phyloP scores from a whole-genome alignment of 2,329 filamentous ascomycete genomes.

The Cladophialophora carrionii region DNA sequence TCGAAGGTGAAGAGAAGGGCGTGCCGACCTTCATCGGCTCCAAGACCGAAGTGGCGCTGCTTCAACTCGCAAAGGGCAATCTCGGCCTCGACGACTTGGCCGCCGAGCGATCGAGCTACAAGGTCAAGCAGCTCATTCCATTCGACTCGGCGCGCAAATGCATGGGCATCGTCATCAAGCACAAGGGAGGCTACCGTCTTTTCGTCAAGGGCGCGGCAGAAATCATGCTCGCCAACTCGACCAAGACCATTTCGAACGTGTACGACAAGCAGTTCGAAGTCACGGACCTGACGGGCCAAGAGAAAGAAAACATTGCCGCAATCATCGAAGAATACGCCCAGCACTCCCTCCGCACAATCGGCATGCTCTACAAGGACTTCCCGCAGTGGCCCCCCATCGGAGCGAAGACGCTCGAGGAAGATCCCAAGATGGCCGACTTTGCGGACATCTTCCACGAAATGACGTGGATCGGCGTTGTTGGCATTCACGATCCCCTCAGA shows the following conservation, averaged over 20 bases:
- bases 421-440: slow-evolving; percentile 65
- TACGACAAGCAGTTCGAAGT: slow-evolving; percentile 37
- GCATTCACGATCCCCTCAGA: slow-evolving; percentile 74
- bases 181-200: slow-evolving; percentile 48
- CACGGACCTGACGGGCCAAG: slow-evolving; percentile 36
- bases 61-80: slow-evolving; percentile 69
- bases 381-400: slow-evolving; percentile 66
- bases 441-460: slow-evolving; percentile 71
- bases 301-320: slow-evolving; percentile 40
- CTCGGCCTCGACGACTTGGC: slow-evolving; percentile 66
- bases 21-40: slow-evolving; percentile 70
- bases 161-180: slow-evolving; percentile 54
- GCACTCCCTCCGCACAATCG: slow-evolving; percentile 73
- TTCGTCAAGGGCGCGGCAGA: slow-evolving; percentile 56
- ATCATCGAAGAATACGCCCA: slow-evolving; percentile 50
- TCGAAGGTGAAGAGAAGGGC: slow-evolving; percentile 73
- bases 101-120: slow-evolving; percentile 64
- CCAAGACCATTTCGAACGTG: slow-evolving; percentile 42
- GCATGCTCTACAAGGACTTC: slow-evolving; percentile 73
- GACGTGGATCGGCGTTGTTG: slow-evolving; percentile 72
- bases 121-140: slow-evolving; percentile 68
- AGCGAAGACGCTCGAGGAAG: slow-evolving; percentile 62
- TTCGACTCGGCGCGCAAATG: slow-evolving; percentile 78
- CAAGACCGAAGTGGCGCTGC: slow-evolving; percentile 75
- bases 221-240: slow-evolving; percentile 48